Percentiles rank a stretch among this genome's conserved stretches.
Conservation (phyloP, 2,329 filamentous ascomycete genomes). For the Orbilia javanica region DNA sequence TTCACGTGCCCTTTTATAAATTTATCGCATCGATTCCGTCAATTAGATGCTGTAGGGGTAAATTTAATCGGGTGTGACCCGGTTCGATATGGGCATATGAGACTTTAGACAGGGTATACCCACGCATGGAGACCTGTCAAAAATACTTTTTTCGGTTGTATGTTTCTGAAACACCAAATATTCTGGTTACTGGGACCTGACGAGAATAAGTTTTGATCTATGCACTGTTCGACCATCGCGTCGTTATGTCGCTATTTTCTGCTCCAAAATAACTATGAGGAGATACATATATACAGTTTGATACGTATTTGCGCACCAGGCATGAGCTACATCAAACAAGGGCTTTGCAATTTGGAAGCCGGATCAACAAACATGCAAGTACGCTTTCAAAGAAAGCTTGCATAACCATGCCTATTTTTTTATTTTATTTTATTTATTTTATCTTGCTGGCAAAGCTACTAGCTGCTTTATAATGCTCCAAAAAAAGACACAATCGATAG, state of each 20-base stretch:
- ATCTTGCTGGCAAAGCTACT: too few relatives aligned
- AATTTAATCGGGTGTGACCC: slow-evolving; percentile 19
- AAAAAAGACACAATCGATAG: slow-evolving; percentile 50
- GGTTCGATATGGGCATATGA: slow-evolving; percentile 14
- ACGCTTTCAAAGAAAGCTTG: slow-evolving; percentile 2
- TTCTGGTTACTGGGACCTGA: slow-evolving; percentile 39
- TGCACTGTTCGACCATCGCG: slow-evolving; percentile 28
- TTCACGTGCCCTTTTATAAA: too few relatives aligned
- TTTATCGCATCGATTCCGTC: not conserved
- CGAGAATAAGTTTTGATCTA: not conserved
- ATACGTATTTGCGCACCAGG: not conserved
- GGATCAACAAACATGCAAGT: too few relatives aligned
- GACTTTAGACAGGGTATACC: not conserved
- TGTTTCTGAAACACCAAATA: slow-evolving; percentile 38
- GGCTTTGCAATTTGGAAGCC: slow-evolving; percentile 2
- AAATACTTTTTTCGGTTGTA: slow-evolving; percentile 1
- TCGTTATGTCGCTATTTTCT: slow-evolving; percentile 44
- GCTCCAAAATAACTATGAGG: not conserved
- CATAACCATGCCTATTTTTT: slow-evolving; percentile 50
- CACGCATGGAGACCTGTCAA: slow-evolving; percentile 9
- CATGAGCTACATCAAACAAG: not conserved
- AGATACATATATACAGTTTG: not conserved
- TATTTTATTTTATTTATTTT: too few relatives aligned
- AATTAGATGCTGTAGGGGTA: slow-evolving; percentile 16
- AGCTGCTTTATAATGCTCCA: slow-evolving; percentile 25